Percentiles rank a stretch among this genome's conserved stretches.
phyloP scores from a whole-genome alignment of 1,284 basidiomycete genomes.

The Leucoagaricus sp. region DNA sequence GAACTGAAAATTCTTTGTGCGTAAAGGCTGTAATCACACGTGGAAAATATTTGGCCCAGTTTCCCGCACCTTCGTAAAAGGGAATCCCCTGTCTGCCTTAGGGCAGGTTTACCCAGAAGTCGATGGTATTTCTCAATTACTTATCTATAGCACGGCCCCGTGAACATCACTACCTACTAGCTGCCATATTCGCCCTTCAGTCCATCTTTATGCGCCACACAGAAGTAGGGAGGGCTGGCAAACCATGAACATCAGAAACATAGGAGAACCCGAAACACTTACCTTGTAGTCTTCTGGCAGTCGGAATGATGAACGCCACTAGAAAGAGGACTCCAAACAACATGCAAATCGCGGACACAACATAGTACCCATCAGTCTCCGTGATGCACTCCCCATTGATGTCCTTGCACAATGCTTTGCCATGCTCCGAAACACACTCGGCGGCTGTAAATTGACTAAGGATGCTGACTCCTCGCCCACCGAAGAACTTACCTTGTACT shows the following conservation, averaged over 20 bases:
- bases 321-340: slow-evolving; percentile 73
- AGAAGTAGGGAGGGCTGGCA: slow-evolving; percentile 55
- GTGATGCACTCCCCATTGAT: slow-evolving; percentile 83
- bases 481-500: slow-evolving; percentile 9
- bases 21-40: slow-evolving; percentile 23
- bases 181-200: slow-evolving; percentile 18
- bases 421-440: slow-evolving; percentile 90
- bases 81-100: slow-evolving; percentile 22
- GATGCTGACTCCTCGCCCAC: not conserved
- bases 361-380: slow-evolving; percentile 92
- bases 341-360: slow-evolving; percentile 82
- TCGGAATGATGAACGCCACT: slow-evolving; percentile 81
- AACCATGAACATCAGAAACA: slow-evolving; percentile 11
- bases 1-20: slow-evolving; percentile 9
- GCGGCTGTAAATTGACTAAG: slow-evolving; percentile 43
- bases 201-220: slow-evolving; percentile 61
- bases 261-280: slow-evolving; percentile 29
- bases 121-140: not conserved
- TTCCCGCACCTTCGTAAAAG: slow-evolving; percentile 27
- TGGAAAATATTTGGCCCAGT: slow-evolving; percentile 28
- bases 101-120: not conserved
- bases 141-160: slow-evolving; percentile 1
- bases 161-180: not conserved
- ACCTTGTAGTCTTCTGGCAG: slow-evolving; percentile 86
- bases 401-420: slow-evolving; percentile 77